A percentile compares a stretch with the other conserved stretches of the same genome.
Evolutionary conservation across 345 rosid species (phyloP).

Genomic region (Gossypium sturtianum): DNA sequence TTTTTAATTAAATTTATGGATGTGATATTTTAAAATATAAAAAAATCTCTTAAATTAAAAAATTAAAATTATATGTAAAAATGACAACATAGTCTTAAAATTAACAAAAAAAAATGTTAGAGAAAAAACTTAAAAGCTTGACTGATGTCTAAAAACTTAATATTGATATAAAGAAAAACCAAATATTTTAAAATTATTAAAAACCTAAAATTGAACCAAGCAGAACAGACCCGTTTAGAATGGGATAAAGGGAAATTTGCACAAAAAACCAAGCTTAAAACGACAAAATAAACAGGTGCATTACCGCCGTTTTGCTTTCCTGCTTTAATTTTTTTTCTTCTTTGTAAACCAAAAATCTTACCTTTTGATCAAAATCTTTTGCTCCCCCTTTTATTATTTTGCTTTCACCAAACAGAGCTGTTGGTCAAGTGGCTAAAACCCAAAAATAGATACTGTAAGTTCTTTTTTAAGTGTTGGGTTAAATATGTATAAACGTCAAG

Average conservation of each 20-base stretch:
- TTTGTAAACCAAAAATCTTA: not conserved
- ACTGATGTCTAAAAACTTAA: too few species aligned
- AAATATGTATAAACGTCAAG: not conserved
- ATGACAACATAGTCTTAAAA: too few species aligned
- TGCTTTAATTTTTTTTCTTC: not conserved
- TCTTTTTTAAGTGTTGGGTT: not conserved
- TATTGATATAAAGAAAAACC: too few species aligned
- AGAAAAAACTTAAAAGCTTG: too few species aligned
- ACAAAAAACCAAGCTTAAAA: not conserved
- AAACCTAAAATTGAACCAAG: too few species aligned
- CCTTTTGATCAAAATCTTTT: not conserved
- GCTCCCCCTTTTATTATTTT: not conserved
- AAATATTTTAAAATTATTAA: too few species aligned
- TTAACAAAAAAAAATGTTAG: too few species aligned
- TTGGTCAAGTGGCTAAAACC: not conserved
- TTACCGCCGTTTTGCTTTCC: not conserved
- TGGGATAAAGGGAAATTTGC: not conserved
- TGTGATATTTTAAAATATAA: too few species aligned
- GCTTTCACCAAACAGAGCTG: slow-evolving; percentile 4
- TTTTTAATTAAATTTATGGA: too few species aligned
- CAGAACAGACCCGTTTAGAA: not conserved
- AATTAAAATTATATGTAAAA: too few species aligned
- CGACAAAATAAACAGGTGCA: not conserved
- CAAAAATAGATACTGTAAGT: not conserved
- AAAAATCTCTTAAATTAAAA: too few species aligned